A percentile compares a stretch with the other conserved stretches of the same genome.
Evolutionary conservation across 768 basidiomycete species (phyloP).

Genomic region (Boletus sp.): DNA sequence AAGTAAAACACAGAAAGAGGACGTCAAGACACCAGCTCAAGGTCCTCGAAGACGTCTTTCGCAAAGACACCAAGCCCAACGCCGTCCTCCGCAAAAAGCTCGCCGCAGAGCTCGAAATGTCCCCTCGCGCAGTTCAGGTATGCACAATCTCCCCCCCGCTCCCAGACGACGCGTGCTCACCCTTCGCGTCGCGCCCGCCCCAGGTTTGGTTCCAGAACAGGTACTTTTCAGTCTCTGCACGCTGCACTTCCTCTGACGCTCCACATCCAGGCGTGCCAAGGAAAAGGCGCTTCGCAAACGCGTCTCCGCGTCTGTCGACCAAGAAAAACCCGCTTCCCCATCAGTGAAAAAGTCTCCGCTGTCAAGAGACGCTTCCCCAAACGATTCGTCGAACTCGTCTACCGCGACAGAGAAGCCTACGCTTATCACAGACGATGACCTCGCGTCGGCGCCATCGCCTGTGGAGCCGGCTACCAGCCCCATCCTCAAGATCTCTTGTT

Average conservation of each 20-base stretch:
- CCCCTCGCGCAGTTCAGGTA: slow-evolving; percentile 93
- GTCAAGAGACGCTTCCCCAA: slow-evolving; percentile 28
- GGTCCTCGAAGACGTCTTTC: slow-evolving; percentile 85
- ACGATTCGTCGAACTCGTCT: slow-evolving; percentile 33
- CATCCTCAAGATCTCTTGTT: slow-evolving; percentile 24
- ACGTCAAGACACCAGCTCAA: slow-evolving; percentile 88
- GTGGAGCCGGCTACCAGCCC: slow-evolving; percentile 11
- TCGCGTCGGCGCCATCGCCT: slow-evolving; percentile 1
- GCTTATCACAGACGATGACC: slow-evolving; percentile 17
- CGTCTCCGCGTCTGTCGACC: slow-evolving; percentile 31
- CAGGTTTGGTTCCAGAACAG: slow-evolving; percentile 94
- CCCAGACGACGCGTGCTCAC: slow-evolving; percentile 19
- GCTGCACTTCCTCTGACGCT: slow-evolving; percentile 13
- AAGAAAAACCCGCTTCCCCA: slow-evolving; percentile 6
- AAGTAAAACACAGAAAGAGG: slow-evolving; percentile 92
- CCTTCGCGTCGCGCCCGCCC: slow-evolving; percentile 15
- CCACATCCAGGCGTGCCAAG: slow-evolving; percentile 66
- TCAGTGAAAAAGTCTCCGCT: slow-evolving; percentile 10
- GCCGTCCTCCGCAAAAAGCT: slow-evolving; percentile 75
- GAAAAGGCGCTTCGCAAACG: slow-evolving; percentile 68
- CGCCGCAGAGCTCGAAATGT: slow-evolving; percentile 85
- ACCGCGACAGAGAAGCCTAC: slow-evolving; percentile 42
- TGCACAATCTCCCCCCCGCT: slow-evolving; percentile 24
- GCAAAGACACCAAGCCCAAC: slow-evolving; percentile 89
- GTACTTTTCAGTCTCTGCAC: slow-evolving; percentile 34